Evolutionary conservation across 1,284 basidiomycete species (phyloP).

Genomic region (Amylostereum areolatum): DNA sequence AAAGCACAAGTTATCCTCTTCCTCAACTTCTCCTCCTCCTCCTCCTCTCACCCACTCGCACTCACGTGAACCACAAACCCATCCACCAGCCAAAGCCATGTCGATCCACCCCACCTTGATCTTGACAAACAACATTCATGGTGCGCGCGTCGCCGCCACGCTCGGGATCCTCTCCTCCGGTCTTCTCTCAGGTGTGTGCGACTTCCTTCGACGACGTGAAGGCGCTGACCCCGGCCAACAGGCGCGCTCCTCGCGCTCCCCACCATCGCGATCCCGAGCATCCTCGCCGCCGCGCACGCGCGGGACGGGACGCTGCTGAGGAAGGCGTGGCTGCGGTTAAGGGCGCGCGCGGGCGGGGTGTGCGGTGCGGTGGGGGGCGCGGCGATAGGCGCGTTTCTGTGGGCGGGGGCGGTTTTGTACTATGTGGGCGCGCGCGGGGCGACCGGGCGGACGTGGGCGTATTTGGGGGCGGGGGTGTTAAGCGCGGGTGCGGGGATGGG

Average conservation of each 20-base stretch:
- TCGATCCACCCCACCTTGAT: neutral
- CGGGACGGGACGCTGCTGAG: neutral
- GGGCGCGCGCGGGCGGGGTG: neutral
- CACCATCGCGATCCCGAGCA: constrained; percentile 1
- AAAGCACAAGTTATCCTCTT: too few relatives aligned
- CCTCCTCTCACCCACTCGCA: too few relatives aligned
- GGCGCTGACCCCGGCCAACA: neutral
- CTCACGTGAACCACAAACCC: too few relatives aligned
- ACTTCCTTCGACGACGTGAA: neutral
- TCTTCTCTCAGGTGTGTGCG: constrained; percentile 1
- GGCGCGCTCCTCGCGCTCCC: constrained; percentile 1
- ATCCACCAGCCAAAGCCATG: too few relatives aligned
- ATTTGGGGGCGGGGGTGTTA: too few relatives aligned
- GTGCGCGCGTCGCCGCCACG: constrained; percentile 1
- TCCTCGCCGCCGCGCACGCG: constrained; percentile 2
- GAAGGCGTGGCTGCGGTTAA: constrained; percentile 1
- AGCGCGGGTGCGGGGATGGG: too few relatives aligned
- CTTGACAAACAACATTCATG: neutral
- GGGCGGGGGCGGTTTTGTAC: too few relatives aligned
- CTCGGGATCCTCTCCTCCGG: constrained; percentile 3
- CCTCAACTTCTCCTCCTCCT: too few relatives aligned
- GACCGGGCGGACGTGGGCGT: too few relatives aligned
- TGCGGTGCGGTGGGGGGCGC: too few relatives aligned
- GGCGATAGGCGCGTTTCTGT: too few relatives aligned
- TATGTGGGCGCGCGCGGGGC: too few relatives aligned